Evolutionary conservation across 768 basidiomycete genomes (phyloP).

Genomic region (Leccinum olivaceopallidum): DNA sequence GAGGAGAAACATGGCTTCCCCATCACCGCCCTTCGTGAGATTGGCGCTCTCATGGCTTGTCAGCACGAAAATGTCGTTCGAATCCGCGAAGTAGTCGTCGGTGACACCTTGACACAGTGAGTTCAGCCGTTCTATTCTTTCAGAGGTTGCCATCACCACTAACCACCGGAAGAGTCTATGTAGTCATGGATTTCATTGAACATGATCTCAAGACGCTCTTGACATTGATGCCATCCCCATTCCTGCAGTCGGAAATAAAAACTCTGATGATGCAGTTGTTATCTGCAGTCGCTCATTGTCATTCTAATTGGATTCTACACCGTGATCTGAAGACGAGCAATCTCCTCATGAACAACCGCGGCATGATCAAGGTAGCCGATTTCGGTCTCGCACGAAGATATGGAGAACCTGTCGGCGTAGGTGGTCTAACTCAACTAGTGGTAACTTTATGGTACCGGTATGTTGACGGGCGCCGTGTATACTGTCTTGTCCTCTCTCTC

Average conservation of each 20-base stretch:
- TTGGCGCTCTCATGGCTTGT: slow-evolving; percentile 95
- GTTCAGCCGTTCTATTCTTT: slow-evolving; percentile 39
- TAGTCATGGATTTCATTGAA: slow-evolving; percentile 99
- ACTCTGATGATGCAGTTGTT: slow-evolving; percentile 92
- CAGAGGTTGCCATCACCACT: slow-evolving; percentile 10
- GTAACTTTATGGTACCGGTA: slow-evolving; percentile 99
- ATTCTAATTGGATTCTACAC: slow-evolving; percentile 97
- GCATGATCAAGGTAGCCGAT: slow-evolving; percentile 98
- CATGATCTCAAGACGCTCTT: slow-evolving; percentile 98
- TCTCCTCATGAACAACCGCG: slow-evolving; percentile 97
- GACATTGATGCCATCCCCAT: slow-evolving; percentile 93
- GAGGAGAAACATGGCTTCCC: slow-evolving; percentile 99
- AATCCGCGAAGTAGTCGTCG: slow-evolving; percentile 97
- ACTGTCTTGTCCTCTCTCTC: slow-evolving; percentile 13
- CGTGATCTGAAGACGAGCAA: slow-evolving; percentile 98
- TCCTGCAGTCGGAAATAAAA: slow-evolving; percentile 98
- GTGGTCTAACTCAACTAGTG: slow-evolving; percentile 97
- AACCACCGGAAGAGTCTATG: slow-evolving; percentile 74
- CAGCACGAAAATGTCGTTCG: slow-evolving; percentile 95
- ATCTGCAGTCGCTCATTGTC: slow-evolving; percentile 91
- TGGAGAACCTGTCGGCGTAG: slow-evolving; percentile 93
- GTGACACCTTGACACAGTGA: slow-evolving; percentile 98
- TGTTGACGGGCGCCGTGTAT: slow-evolving; percentile 27
- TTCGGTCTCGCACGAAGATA: slow-evolving; percentile 96
- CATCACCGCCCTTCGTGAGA: slow-evolving; percentile 92